These are phyloP conservation scores for Phlebiopsis gigantea DNA, from an alignment of 768 basidiomycete genomes.

Conservation along the genomic window DNA sequence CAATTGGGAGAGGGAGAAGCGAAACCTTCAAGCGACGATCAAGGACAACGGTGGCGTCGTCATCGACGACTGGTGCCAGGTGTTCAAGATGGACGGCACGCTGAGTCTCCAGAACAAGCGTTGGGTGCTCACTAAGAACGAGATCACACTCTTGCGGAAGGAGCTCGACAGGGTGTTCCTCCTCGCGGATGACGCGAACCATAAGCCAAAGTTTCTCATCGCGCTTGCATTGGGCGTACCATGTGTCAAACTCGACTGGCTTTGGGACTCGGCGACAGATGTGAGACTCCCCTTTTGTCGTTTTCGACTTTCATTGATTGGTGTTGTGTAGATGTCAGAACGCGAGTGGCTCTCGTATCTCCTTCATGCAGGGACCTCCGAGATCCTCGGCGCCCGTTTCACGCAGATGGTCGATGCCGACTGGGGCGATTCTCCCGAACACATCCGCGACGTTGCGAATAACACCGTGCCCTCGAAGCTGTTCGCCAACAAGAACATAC, in stretches of 20 bases:
- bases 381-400: conserved; percentile 33
- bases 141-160: conserved; percentile 40
- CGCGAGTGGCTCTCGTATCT: conserved; percentile 62
- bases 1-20: conserved; percentile 36
- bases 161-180: conserved; percentile 56
- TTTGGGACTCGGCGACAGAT: conserved; percentile 33
- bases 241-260: conserved; percentile 60
- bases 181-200: conserved; percentile 56
- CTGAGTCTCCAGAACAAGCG: conserved; percentile 38
- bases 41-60: conserved; percentile 49
- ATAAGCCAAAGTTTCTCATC: conserved; percentile 76
- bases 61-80: conserved; percentile 55
- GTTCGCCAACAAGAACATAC: conserved; percentile 47
- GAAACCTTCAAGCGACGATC: conserved; percentile 37
- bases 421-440: conserved; percentile 46
- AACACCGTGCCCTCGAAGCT: conserved; percentile 54
- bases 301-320: neutral
- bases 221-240: conserved; percentile 87
- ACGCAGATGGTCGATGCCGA: conserved; percentile 44
- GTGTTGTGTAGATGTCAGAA: neutral
- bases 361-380: conserved; percentile 44
- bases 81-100: conserved; percentile 53
- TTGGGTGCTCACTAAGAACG: conserved; percentile 46
- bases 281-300: conserved; percentile 14
- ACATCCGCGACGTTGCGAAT: conserved; percentile 53